Base-by-base conservation (phyloP, 2,329 filamentous ascomycete species). In the Aotearoamyces nothofagi region DNA sequence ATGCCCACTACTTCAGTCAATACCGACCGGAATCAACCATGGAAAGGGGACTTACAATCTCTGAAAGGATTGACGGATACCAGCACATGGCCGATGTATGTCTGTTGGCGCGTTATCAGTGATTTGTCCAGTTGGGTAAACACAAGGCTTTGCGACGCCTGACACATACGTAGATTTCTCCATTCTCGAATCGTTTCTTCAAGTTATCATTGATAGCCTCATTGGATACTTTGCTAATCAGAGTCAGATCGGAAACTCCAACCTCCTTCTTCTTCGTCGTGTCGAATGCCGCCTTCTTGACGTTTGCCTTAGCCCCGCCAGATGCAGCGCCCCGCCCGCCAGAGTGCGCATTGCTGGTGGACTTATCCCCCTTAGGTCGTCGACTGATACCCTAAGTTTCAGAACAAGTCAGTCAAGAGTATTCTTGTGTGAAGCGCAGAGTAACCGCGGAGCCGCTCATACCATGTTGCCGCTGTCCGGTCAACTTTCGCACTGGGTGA, bases 151-250 rank as follows among this genome's bases (percentile, higher is more conserved):
- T 28, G 22, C 15, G 24, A 9, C 17, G 8, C 15, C 24, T 8
- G 12, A 20, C 30, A 13, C 47, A 39, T 45, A 75, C 69, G 62
- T 98, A 98, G 54, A 98, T 98, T 59, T 98, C 87, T 54, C 69
- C 78, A 65, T 87, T 86, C 52, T 96, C 83, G 56, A 98, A 98
- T 37, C 90, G 76, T 63, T 96, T 92, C 66, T 94, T 93, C 54
- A 98, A 55, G 55, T 98, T 98, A 33, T 96, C 90, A 60, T 98
- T 98, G 64, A 98, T 98, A 36, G 87, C 86, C 56, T 98, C 90
- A 56, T 98, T 96, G 41, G 86, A 93, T 40, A 98, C 92, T 57
- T 96, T 96, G 65, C 86, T 94, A 51, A 98, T 78, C 46, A 98
- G 65, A 4, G 90, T 98, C 52, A 98, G 68, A 64, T 98, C 90